phyloP scores from a whole-genome alignment of 148 eudicot species.

The Polygonum maritimum region DNA sequence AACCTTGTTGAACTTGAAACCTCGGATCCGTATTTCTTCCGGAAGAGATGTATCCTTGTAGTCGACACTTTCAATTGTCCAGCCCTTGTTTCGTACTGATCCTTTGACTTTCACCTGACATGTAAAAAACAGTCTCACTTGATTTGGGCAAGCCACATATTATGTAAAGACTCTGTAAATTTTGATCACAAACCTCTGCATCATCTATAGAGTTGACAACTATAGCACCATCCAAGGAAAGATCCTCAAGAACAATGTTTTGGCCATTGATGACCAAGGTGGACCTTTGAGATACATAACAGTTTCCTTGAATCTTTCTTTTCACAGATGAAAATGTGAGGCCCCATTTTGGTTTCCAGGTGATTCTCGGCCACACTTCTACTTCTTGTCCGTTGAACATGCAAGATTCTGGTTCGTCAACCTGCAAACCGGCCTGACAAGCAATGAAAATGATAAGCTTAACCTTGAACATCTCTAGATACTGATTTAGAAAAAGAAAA shows the following conservation, averaged over 20 bases:
- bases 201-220: slow-evolving; percentile 50
- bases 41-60: slow-evolving; percentile 54
- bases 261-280: slow-evolving; percentile 72
- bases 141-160: too few species aligned
- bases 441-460: background rate
- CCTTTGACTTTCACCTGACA: slow-evolving; percentile 80
- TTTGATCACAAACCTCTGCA: slow-evolving; percentile 58
- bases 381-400: slow-evolving; percentile 88
- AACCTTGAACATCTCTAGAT: background rate
- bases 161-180: background rate
- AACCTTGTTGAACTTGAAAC: slow-evolving; percentile 65
- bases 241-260: slow-evolving; percentile 48
- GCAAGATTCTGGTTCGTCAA: slow-evolving; percentile 49
- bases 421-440: slow-evolving; percentile 69
- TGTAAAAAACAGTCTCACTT: background rate
- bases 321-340: slow-evolving; percentile 60
- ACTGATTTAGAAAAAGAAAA: background rate
- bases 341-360: slow-evolving; percentile 96
- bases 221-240: slow-evolving; percentile 80
- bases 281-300: slow-evolving; percentile 61
- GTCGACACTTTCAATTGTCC: slow-evolving; percentile 71
- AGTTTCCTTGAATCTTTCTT: slow-evolving; percentile 51
- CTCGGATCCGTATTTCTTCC: slow-evolving; percentile 83
- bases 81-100: slow-evolving; percentile 62
- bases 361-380: slow-evolving; percentile 84